Evolutionary conservation across 768 basidiomycete species (phyloP).

Genomic region (Royoungia palumana): DNA sequence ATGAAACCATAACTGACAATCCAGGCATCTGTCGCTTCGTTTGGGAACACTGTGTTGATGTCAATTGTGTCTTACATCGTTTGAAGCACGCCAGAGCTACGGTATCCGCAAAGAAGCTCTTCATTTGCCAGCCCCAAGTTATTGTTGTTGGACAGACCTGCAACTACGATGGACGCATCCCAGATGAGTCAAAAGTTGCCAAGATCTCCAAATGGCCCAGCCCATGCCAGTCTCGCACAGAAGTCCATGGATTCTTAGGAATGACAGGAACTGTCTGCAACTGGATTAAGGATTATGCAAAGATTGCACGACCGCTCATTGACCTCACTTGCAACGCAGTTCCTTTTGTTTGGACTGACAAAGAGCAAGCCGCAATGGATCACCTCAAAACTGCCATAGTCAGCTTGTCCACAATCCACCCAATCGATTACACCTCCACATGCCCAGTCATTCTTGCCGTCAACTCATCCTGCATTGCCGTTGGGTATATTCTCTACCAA

Average conservation of each 20-base stretch:
- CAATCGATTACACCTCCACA: slow-evolving; percentile 10
- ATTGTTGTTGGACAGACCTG: slow-evolving; percentile 39
- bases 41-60: slow-evolving; percentile 33
- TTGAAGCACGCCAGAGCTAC: slow-evolving; percentile 34
- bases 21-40: slow-evolving; percentile 9
- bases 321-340: slow-evolving; percentile 23
- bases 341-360: slow-evolving; percentile 16
- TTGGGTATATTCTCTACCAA: too few species aligned
- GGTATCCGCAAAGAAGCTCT: slow-evolving; percentile 36
- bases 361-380: neutral
- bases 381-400: slow-evolving; percentile 21
- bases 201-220: slow-evolving; percentile 34
- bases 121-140: slow-evolving; percentile 27
- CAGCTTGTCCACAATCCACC: neutral
- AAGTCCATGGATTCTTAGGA: slow-evolving; percentile 30
- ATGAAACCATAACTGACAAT: slow-evolving; percentile 13
- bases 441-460: too few species aligned
- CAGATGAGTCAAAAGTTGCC: slow-evolving; percentile 22
- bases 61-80: slow-evolving; percentile 19
- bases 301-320: slow-evolving; percentile 22
- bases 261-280: slow-evolving; percentile 23
- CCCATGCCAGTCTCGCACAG: slow-evolving; percentile 8
- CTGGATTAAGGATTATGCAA: slow-evolving; percentile 31
- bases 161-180: slow-evolving; percentile 32
- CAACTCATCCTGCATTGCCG: too few species aligned